These are phyloP conservation scores for Candida andamanensis DNA, from an alignment of 805 yeast genomes.

Conservation along the genomic window DNA sequence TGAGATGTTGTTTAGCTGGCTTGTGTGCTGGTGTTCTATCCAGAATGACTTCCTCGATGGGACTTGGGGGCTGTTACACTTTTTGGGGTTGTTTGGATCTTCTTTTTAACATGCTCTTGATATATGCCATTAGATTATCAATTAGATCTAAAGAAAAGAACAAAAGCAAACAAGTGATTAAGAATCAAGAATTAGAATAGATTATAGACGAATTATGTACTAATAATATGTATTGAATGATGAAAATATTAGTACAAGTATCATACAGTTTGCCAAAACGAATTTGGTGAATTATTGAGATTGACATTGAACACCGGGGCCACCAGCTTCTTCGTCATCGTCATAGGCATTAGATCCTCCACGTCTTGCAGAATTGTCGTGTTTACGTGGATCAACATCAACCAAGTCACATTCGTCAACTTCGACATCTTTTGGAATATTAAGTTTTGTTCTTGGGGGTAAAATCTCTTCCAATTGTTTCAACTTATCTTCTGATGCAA, in stretches of 20 bases:
- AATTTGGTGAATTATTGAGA: conserved; percentile 55
- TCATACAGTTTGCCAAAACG: background rate
- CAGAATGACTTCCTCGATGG: conserved; percentile 52
- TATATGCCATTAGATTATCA: conserved; percentile 6
- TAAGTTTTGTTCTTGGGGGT: conserved; percentile 64
- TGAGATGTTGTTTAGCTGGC: conserved; percentile 71
- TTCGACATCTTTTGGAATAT: conserved; percentile 65
- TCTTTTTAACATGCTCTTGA: conserved; percentile 9
- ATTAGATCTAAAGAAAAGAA: conserved; percentile 1
- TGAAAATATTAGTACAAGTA: background rate
- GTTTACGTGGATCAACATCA: conserved; percentile 63
- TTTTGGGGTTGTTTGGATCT: conserved; percentile 50
- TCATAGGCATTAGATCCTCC: conserved; percentile 42
- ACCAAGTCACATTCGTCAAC: conserved; percentile 76
- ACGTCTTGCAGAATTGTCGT: conserved; percentile 39
- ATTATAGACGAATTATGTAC: conserved; percentile 1
- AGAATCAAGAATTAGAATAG: background rate
- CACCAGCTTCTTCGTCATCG: conserved; percentile 49
- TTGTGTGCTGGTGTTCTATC: conserved; percentile 62
- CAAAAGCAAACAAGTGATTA: background rate
- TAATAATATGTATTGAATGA: background rate
- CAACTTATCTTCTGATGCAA: conserved; percentile 70
- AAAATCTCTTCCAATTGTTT: conserved; percentile 67
- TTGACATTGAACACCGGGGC: conserved; percentile 87
- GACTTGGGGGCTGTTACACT: conserved; percentile 73